phyloP scores from a whole-genome alignment of 1,284 basidiomycete species.

The Athelia sp. region DNA sequence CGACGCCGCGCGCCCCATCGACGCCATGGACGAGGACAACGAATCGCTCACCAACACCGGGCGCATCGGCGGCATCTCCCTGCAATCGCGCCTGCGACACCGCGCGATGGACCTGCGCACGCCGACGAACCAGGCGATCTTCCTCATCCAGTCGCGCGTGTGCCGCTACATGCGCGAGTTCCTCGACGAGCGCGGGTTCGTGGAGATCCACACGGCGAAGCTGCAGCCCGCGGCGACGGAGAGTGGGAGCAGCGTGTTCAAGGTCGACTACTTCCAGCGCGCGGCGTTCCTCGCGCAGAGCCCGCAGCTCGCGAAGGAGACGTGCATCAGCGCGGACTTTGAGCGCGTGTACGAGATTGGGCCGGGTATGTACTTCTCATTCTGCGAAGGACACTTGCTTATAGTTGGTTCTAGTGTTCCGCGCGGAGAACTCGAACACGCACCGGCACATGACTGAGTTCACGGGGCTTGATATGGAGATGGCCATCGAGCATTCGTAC shows the following conservation, averaged over 20 bases:
- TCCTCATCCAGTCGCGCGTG: slow-evolving; percentile 36
- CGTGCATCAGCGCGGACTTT: slow-evolving; percentile 65
- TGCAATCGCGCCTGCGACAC: neutral
- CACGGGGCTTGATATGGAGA: slow-evolving; percentile 18
- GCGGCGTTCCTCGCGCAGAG: slow-evolving; percentile 65
- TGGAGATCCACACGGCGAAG: slow-evolving; percentile 70
- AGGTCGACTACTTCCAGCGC: slow-evolving; percentile 66
- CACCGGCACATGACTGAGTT: slow-evolving; percentile 75
- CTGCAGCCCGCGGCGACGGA: slow-evolving; percentile 72
- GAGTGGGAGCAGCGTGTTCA: slow-evolving; percentile 66
- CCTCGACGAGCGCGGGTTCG: slow-evolving; percentile 49
- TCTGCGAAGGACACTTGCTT: neutral
- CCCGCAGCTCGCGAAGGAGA: slow-evolving; percentile 35
- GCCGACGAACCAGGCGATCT: slow-evolving; percentile 3
- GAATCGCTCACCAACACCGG: neutral
- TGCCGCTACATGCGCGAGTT: slow-evolving; percentile 60
- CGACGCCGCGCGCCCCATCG: neutral
- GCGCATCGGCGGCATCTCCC: neutral
- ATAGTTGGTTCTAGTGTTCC: slow-evolving; percentile 40
- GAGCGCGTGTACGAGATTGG: slow-evolving; percentile 71
- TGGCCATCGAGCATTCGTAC: slow-evolving; percentile 29
- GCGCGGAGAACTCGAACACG: slow-evolving; percentile 62
- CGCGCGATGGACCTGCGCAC: neutral
- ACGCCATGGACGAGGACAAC: neutral
- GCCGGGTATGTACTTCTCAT: slow-evolving; percentile 23